Percentiles rank a stretch among this genome's conserved stretches.
Evolutionary conservation across 345 rosid species (phyloP).

Genomic region (Acer campestre): DNA sequence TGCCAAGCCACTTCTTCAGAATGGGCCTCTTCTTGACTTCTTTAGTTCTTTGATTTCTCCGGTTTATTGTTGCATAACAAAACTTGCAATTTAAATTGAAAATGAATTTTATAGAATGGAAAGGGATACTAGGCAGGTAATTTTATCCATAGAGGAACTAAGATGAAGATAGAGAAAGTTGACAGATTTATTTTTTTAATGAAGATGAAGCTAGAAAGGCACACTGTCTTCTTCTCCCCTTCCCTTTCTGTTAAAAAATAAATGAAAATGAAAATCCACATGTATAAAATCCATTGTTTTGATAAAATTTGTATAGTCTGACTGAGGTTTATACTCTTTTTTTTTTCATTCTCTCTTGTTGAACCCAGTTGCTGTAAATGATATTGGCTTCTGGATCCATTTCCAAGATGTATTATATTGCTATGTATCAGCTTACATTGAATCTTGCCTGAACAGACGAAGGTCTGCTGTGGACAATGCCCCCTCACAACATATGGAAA

Average conservation of each 20-base stretch:
- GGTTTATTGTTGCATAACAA: not conserved
- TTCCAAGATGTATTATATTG: conserved; percentile 18
- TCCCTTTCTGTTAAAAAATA: not conserved
- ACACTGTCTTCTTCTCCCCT: not conserved
- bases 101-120: not conserved
- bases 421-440: conserved; percentile 9
- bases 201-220: not conserved
- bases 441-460: conserved; percentile 55
- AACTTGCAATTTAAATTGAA: not conserved
- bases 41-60: not conserved
- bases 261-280: not conserved
- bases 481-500: conserved; percentile 78
- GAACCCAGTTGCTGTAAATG: not conserved
- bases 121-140: not conserved
- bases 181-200: not conserved
- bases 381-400: not conserved
- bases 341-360: not conserved
- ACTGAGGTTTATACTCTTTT: not conserved
- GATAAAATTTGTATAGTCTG: not conserved
- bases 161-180: conserved; percentile 1
- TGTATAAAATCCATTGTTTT: not conserved
- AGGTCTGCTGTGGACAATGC: conserved; percentile 69
- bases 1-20: not conserved
- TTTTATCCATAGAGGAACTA: not conserved
- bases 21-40: not conserved